Evolutionary conservation across 2,329 filamentous ascomycete genomes (phyloP).

Genomic region (Cladosporium halotolerans): DNA sequence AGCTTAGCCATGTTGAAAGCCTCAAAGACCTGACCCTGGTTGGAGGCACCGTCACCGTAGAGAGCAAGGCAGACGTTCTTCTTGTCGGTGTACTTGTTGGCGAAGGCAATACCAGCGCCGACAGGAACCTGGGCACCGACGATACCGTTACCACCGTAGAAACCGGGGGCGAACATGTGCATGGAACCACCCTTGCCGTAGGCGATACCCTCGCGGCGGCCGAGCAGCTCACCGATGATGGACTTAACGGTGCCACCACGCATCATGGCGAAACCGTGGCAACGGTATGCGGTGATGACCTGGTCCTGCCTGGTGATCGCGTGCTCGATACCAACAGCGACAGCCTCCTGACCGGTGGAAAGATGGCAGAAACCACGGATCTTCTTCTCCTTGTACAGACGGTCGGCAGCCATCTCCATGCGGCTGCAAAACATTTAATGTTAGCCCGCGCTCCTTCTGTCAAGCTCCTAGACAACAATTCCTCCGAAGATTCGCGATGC

Average conservation of each 20-base stretch:
- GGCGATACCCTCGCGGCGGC: conserved; percentile 90
- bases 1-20: conserved; percentile 99
- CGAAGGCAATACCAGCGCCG: conserved; percentile 91
- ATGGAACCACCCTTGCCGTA: conserved; percentile 99
- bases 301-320: conserved; percentile 88
- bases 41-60: conserved; percentile 81
- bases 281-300: conserved; percentile 95
- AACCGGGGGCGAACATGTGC: conserved; percentile 99
- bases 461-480: conserved; percentile 5
- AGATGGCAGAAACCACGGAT: conserved; percentile 99
- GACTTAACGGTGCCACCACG: conserved; percentile 83
- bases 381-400: conserved; percentile 99
- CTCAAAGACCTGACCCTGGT: conserved; percentile 99
- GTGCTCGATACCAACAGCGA: conserved; percentile 94
- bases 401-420: conserved; percentile 99
- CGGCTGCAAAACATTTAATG: conserved; percentile 54
- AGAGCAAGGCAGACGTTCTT: conserved; percentile 82
- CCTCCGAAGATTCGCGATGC: background rate
- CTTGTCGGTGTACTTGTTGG: conserved; percentile 86
- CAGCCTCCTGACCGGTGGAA: conserved; percentile 95
- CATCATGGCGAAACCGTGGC: conserved; percentile 98
- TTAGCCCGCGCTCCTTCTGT: conserved; percentile 24
- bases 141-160: conserved; percentile 98
- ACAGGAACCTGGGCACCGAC: conserved; percentile 98
- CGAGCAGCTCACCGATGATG: conserved; percentile 93